phyloP scores from a whole-genome alignment of 2,329 filamentous ascomycete genomes.

The Scedosporium aurantiacum region DNA sequence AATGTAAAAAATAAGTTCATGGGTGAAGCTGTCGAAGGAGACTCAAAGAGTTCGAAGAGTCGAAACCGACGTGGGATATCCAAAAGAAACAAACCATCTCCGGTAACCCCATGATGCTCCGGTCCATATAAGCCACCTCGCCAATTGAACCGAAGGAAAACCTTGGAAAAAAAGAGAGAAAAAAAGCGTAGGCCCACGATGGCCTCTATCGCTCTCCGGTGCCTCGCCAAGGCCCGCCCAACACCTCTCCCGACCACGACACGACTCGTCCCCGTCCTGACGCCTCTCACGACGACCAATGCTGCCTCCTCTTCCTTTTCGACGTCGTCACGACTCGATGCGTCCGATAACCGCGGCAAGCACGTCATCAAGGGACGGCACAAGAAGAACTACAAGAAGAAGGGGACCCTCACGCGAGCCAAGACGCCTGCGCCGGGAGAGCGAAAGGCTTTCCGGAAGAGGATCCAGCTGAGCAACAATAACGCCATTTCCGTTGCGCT shows the following conservation, averaged over 20 bases:
- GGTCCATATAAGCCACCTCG: background rate
- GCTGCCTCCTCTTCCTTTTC: slow-evolving; percentile 30
- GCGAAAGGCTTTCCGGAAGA: slow-evolving; percentile 76
- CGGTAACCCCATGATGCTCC: too few species aligned
- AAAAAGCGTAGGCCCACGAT: slow-evolving; percentile 16
- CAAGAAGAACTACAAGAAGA: slow-evolving; percentile 43
- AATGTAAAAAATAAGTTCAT: background rate
- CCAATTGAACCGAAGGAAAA: background rate
- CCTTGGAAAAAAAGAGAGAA: background rate
- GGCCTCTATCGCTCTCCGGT: slow-evolving; percentile 31
- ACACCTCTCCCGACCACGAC: slow-evolving; percentile 21
- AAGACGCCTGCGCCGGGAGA: slow-evolving; percentile 63
- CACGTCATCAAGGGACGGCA: slow-evolving; percentile 25
- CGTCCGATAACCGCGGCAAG: slow-evolving; percentile 13
- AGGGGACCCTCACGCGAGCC: slow-evolving; percentile 27
- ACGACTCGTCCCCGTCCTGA: slow-evolving; percentile 20
- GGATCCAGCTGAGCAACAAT: slow-evolving; percentile 85
- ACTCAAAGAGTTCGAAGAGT: too few species aligned
- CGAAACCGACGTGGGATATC: too few species aligned
- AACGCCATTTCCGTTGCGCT: slow-evolving; percentile 74
- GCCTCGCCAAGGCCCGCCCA: slow-evolving; percentile 25
- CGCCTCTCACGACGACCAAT: slow-evolving; percentile 11
- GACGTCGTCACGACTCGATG: slow-evolving; percentile 20
- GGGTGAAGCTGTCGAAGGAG: background rate
- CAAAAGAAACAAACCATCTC: too few species aligned